Conservation (phyloP, 2,329 filamentous ascomycete genomes). For the Rhynchosporium graminicola region DNA sequence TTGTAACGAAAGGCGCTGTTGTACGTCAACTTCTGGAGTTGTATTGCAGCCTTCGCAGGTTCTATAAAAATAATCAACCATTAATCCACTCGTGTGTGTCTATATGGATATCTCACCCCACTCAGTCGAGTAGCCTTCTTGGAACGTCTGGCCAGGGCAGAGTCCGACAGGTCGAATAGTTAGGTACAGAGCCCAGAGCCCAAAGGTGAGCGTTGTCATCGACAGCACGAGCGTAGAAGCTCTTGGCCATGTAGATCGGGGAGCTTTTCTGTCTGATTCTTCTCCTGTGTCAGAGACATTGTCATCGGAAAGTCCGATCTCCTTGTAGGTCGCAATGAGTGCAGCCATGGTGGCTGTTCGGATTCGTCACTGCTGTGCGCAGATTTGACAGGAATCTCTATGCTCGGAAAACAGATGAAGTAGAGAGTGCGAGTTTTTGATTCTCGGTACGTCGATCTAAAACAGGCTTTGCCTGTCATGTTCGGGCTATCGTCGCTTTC, state of each 20-base stretch:
- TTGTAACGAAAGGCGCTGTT: slow-evolving; percentile 31
- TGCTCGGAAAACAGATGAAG: not conserved
- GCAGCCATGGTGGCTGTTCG: not conserved
- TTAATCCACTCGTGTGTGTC: not conserved
- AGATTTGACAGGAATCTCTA: not conserved
- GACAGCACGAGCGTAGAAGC: slow-evolving; percentile 13
- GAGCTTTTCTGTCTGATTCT: not conserved
- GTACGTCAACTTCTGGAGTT: slow-evolving; percentile 25
- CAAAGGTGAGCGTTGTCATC: slow-evolving; percentile 12
- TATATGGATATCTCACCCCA: slow-evolving; percentile 13
- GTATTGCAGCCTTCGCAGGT: slow-evolving; percentile 19
- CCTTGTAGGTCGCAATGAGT: not conserved
- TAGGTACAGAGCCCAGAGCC: slow-evolving; percentile 13
- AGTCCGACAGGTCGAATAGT: not conserved
- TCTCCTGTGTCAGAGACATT: not conserved
- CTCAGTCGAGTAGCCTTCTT: slow-evolving; percentile 18
- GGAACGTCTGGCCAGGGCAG: not conserved
- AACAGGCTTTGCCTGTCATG: too few relatives aligned
- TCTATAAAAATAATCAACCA: not conserved
- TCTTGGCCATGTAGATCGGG: slow-evolving; percentile 9
- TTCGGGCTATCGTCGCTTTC: too few relatives aligned
- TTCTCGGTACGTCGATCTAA: not conserved
- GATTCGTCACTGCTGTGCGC: not conserved
- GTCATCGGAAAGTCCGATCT: not conserved
- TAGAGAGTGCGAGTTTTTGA: not conserved